Base-by-base conservation (phyloP, 306 rosid genomes). In the Quercus aquifolioides region DNA sequence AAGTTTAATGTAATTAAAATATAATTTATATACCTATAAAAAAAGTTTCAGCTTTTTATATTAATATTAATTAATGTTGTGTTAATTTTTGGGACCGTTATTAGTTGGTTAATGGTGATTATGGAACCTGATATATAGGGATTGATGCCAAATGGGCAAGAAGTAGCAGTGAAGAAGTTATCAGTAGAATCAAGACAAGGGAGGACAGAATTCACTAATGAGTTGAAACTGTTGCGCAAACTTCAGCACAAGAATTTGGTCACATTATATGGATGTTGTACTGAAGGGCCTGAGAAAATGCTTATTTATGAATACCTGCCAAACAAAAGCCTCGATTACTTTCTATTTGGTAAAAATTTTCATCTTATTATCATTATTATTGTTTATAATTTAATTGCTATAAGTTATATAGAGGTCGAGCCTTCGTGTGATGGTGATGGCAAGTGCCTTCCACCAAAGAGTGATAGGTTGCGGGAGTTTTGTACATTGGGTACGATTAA, bases 261-360 rank as follows among this genome's bases (percentile, higher is more conserved):
- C 51, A 87, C 65, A 5, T 81, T 94, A 64, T 60, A 89, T 19
- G 98, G 98, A 28, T 94, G 98, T 56, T 94, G 97, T 77, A 86
- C 87, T 15, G 96, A 94, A 89, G 98, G 96, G 57, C 93, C 96
- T 21, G 97, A 94, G 81, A 94, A 94, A 86, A 94, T 94, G 97
- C 96, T 94, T 78, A 94, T 94, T 54, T 94, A 94, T 43, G 97
- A 94, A 87, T 94, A 86, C 79, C 90, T 94, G 20, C 89, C 96
- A 3, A 94, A 94, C 88, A 90, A 79, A 85, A 91, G 98, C 82
- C 97, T 94, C 68, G 97, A 94, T 77, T 89, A 80, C 85, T 85
- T 94, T 75, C 83, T 94, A 3, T 94, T 92, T 46, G 89, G 97
- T 94, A 90, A 69, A 69, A 55, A 28, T 5, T 63, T 20, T 20